Evolutionary conservation across 345 rosid species (phyloP), one percentile per base, ranked within the genome.

Genomic region (Gossypium bickii): DNA sequence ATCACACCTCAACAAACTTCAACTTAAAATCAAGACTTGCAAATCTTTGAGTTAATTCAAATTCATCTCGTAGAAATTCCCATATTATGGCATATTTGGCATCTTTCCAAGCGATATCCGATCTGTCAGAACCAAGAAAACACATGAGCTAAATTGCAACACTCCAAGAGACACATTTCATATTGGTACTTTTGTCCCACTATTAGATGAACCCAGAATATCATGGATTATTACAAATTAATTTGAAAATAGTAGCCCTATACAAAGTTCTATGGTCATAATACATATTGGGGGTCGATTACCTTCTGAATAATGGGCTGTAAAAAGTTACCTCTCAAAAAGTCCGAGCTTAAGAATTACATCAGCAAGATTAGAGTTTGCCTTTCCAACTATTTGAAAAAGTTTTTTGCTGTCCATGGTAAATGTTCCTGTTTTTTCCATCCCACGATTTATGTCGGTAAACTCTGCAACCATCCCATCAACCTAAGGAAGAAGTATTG

Each of bases 101-200:
- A 81, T 95, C 92, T 79, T 95, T 95, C 99, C 99, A 95, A 16
- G 98, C 98, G 68, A 93, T 95, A 79, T 95, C 99, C 13, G 97
- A 95, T 84, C 98, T 94, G 86, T 79, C 75, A 49, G 47, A 65
- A 73, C 70, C 68, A 70, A 12, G 12, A 64, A n/a, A 70, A 13
- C 38, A 65, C 49, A 49, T 34, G 34, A 53, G 43, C 56, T 60
- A 24, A 72, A 24, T 25, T 20, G 24, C 11, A 16, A 43, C 24
- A 47, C 45, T 47, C 16, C 17, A 25, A 58, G 15, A 24, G 1
- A 22, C 11, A 10, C 66, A 72, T 41, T 25, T 44, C 18, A n/a
- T 12, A 20, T 20, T 3, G 9, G 16, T 47, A 22, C 44, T 45
- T 15, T 20, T 69, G 58, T 34, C 38, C 51, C 10, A 53, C 27